Percentiles rank a stretch among this genome's conserved stretches.
Conservation (phyloP, 805 yeast species). For the Wickerhamomyces tratensis region DNA sequence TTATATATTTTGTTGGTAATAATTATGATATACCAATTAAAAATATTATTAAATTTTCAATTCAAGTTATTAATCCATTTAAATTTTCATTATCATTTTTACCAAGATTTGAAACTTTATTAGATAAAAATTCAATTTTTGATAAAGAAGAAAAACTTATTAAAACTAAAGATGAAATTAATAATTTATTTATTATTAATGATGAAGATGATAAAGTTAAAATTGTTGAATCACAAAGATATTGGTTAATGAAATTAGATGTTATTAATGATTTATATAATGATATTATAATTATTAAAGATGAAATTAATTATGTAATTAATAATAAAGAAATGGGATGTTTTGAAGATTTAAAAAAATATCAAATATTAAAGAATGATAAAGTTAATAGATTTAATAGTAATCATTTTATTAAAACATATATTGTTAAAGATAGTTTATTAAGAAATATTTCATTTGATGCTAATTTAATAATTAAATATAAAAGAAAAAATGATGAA, state of each 20-base stretch:
- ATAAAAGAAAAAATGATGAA: slow-evolving; percentile 22
- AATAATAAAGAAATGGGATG: slow-evolving; percentile 43
- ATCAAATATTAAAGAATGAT: neutral
- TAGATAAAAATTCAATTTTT: slow-evolving; percentile 3
- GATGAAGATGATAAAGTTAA: slow-evolving; percentile 6
- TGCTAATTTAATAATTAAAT: slow-evolving; percentile 18
- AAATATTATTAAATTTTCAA: slow-evolving; percentile 11
- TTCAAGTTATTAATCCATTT: slow-evolving; percentile 23
- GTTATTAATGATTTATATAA: slow-evolving; percentile 19
- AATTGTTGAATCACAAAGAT: slow-evolving; percentile 23
- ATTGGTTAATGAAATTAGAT: slow-evolving; percentile 24
- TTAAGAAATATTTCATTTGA: slow-evolving; percentile 28
- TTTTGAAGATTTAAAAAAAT: slow-evolving; percentile 1
- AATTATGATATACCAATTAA: slow-evolving; percentile 21
- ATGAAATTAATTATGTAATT: slow-evolving; percentile 33
- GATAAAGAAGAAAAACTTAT: slow-evolving; percentile 3
- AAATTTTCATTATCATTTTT: slow-evolving; percentile 18
- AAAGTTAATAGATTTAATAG: slow-evolving; percentile 5
- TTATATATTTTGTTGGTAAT: slow-evolving; percentile 18
- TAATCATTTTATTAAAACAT: slow-evolving; percentile 19
- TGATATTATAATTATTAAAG: slow-evolving; percentile 56
- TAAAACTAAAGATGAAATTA: slow-evolving; percentile 13
- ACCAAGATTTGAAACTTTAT: slow-evolving; percentile 21
- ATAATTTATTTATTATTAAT: neutral
- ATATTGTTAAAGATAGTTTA: slow-evolving; percentile 24